Evolutionary conservation across 2,329 filamentous ascomycete genomes (phyloP).

Genomic region (Botryosphaeria dothidea): DNA sequence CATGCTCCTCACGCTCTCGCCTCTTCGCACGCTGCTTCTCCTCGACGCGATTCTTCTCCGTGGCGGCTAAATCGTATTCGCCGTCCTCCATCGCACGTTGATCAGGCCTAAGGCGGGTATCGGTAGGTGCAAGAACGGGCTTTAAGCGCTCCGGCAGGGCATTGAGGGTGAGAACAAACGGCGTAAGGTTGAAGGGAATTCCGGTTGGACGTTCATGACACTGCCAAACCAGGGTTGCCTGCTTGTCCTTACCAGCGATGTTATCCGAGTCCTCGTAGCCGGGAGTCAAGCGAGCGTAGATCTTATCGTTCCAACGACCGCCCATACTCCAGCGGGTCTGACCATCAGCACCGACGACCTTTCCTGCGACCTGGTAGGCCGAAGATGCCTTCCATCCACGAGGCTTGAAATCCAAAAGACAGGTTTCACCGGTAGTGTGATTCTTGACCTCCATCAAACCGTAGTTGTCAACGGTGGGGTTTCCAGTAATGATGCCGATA

Average conservation of each 20-base stretch:
- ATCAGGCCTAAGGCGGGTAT: slow-evolving; percentile 89
- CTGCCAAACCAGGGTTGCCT: slow-evolving; percentile 92
- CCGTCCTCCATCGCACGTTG: slow-evolving; percentile 98
- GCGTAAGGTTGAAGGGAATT: slow-evolving; percentile 96
- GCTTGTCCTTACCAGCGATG: slow-evolving; percentile 50
- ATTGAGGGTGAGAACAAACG: slow-evolving; percentile 93
- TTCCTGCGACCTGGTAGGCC: slow-evolving; percentile 84
- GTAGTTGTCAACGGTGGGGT: slow-evolving; percentile 96
- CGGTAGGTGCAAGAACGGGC: slow-evolving; percentile 82
- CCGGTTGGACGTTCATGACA: slow-evolving; percentile 76
- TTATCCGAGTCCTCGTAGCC: slow-evolving; percentile 70
- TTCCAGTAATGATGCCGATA: slow-evolving; percentile 97
- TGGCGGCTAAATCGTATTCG: slow-evolving; percentile 90
- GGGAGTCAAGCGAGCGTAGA: slow-evolving; percentile 90
- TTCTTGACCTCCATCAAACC: slow-evolving; percentile 97
- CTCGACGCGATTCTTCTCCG: slow-evolving; percentile 92
- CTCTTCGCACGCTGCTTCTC: slow-evolving; percentile 83
- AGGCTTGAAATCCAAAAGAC: slow-evolving; percentile 86
- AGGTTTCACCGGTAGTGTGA: slow-evolving; percentile 92
- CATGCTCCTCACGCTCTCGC: slow-evolving; percentile 69
- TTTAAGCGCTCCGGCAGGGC: slow-evolving; percentile 81
- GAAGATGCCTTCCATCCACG: slow-evolving; percentile 94
- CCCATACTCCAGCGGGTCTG: slow-evolving; percentile 85
- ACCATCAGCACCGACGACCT: slow-evolving; percentile 78
- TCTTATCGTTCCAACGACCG: slow-evolving; percentile 94